phyloP scores from a whole-genome alignment of 2,329 filamentous ascomycete species.

The Nothophaeocryptopus gaeumannii region DNA sequence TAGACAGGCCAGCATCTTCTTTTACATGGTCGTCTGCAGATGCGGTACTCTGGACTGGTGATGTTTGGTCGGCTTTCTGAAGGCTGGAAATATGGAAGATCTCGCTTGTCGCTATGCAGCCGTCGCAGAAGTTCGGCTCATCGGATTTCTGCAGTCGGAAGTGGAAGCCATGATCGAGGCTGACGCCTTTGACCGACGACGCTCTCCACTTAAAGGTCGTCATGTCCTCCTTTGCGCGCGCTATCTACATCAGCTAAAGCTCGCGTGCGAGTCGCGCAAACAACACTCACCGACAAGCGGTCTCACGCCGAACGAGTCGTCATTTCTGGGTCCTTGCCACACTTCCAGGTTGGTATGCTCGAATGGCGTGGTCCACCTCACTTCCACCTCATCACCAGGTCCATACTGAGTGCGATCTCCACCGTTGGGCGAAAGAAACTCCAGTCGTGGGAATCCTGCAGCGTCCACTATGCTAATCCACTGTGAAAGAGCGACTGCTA shows the following conservation, averaged over 20 bases:
- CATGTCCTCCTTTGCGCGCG: slow-evolving; percentile 1
- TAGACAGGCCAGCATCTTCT: neutral
- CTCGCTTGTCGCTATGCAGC: slow-evolving; percentile 12
- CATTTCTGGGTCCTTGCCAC: slow-evolving; percentile 14
- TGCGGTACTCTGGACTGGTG: no score
- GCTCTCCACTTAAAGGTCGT: slow-evolving; percentile 16
- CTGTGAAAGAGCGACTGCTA: no score
- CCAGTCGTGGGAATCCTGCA: neutral
- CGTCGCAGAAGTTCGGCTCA: slow-evolving; percentile 15
- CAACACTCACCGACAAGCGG: slow-evolving; percentile 7
- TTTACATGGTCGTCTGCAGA: slow-evolving; percentile 2
- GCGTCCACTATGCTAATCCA: no score
- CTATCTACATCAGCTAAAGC: neutral
- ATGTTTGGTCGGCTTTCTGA: neutral
- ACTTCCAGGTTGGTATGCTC: slow-evolving; percentile 12
- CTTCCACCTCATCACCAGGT: slow-evolving; percentile 3
- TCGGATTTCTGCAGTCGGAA: slow-evolving; percentile 22
- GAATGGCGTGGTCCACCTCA: slow-evolving; percentile 10
- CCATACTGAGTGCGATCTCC: slow-evolving; percentile 11
- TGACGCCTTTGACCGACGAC: slow-evolving; percentile 1
- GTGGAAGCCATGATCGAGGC: slow-evolving; percentile 6
- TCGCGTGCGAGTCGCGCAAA: neutral
- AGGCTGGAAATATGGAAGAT: slow-evolving; percentile 4
- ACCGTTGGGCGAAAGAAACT: neutral
- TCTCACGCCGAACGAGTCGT: slow-evolving; percentile 8